phyloP scores from a whole-genome alignment of 352 stramenopile genomes.

The Elongisporangium undulatum region DNA sequence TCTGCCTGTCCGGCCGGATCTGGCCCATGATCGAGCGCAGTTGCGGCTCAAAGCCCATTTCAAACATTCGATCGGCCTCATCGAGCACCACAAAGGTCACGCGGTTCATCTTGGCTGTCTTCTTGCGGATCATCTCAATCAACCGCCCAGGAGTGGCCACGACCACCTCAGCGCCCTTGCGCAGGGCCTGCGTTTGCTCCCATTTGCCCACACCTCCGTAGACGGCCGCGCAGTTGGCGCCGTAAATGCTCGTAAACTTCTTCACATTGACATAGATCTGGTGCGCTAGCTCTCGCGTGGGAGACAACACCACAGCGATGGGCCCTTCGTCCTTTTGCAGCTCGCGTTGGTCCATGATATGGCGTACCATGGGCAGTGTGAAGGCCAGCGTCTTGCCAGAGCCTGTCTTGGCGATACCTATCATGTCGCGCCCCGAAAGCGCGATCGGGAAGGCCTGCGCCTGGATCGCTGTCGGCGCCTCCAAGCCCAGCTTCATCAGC shows the following conservation, averaged over 20 bases:
- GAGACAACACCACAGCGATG: slow-evolving; percentile 75
- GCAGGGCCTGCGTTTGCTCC: slow-evolving; percentile 76
- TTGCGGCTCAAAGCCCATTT: slow-evolving; percentile 87
- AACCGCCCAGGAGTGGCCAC: slow-evolving; percentile 76
- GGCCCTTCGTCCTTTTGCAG: slow-evolving; percentile 69
- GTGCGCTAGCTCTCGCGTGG: slow-evolving; percentile 78
- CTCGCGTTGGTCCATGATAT: slow-evolving; percentile 86
- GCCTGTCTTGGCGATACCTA: slow-evolving; percentile 93
- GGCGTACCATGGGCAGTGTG: slow-evolving; percentile 91
- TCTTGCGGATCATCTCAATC: slow-evolving; percentile 85
- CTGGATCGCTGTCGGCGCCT: slow-evolving; percentile 80
- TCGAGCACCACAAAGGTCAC: slow-evolving; percentile 88
- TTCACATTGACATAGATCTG: slow-evolving; percentile 84
- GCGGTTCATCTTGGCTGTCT: slow-evolving; percentile 48
- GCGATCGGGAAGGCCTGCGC: slow-evolving; percentile 79
- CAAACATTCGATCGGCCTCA: slow-evolving; percentile 88
- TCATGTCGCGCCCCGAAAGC: slow-evolving; percentile 70
- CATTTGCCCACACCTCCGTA: slow-evolving; percentile 83
- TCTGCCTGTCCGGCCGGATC: slow-evolving; percentile 83
- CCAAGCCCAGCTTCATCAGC: slow-evolving; percentile 66
- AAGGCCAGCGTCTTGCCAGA: slow-evolving; percentile 98
- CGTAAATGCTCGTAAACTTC: slow-evolving; percentile 70
- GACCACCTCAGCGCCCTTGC: slow-evolving; percentile 69
- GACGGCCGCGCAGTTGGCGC: slow-evolving; percentile 68
- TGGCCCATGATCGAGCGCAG: slow-evolving; percentile 76